Evolutionary conservation across 768 basidiomycete species (phyloP), one percentile per base, ranked within the genome.

Genomic region (Agrocybe pediades): DNA sequence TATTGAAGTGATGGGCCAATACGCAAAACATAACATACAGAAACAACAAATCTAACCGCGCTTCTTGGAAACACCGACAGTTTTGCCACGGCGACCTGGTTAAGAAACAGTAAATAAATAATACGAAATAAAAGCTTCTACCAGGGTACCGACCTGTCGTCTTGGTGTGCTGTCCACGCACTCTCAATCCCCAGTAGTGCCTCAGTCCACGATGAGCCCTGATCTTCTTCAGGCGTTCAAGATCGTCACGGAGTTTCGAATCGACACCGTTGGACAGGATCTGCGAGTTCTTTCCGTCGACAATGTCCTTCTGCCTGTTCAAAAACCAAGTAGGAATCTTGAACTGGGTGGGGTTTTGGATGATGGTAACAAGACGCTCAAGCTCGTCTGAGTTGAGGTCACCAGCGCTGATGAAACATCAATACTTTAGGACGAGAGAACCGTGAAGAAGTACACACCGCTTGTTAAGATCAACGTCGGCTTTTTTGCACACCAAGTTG

Each of bases 361-460:
- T 96, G 75, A 99, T 98, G 54, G 92, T 98, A 62, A 99, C 97
- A 62, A 99, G 83, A 53, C 97, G 94, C 79, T 99, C 97, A 49
- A 99, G 87, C 76, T 99, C 97, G 68, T 99, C 97, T 40, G 97
- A 95, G 85, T 99, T 98, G 70, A 99, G 89, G 65, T 99, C 97
- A 61, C 97, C 97, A 65, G 97, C 97, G 47, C 97, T 99, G 70
- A 40, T 42, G 20, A n/a, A 27, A 41, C 24, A 15, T 27, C 9
- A 24, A 26, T 23, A 45, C 41, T 40, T 41, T 30, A n/a, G 30
- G 16, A 9, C 2, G n/a, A 6, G 8, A 20, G 11, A 15, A 26
- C 26, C 17, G 39, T 20, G 30, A 25, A n/a, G 17, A 40, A 19
- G 5, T 19, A 58, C 88, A 56, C 67, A 98, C 97, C 97, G 92